Evolutionary conservation across 2,329 filamentous ascomycete genomes (phyloP).

Genomic region (Clonostachys byssicola): DNA sequence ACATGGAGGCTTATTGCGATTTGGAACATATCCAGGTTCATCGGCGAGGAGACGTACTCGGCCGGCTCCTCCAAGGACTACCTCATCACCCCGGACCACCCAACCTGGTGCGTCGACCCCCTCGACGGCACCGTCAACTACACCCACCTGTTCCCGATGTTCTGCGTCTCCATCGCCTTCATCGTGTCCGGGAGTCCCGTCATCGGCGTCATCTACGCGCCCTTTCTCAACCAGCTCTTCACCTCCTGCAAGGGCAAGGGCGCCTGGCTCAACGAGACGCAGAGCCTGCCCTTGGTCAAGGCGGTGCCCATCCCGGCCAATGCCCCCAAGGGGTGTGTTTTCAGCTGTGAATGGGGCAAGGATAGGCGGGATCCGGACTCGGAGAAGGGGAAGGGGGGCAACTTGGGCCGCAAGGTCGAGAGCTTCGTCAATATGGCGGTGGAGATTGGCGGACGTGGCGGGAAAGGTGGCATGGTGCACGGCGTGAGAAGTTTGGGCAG

Average conservation of each 20-base stretch:
- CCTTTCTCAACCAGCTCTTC: slow-evolving; percentile 66
- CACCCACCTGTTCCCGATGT: slow-evolving; percentile 77
- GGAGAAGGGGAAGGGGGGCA: slow-evolving; percentile 42
- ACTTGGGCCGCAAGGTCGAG: slow-evolving; percentile 67
- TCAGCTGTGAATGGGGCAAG: slow-evolving; percentile 78
- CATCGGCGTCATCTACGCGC: slow-evolving; percentile 70
- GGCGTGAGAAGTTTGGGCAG: slow-evolving; percentile 67
- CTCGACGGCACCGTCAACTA: slow-evolving; percentile 80
- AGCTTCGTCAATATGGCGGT: slow-evolving; percentile 73
- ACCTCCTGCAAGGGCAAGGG: slow-evolving; percentile 62
- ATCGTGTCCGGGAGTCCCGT: slow-evolving; percentile 54
- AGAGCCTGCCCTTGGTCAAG: slow-evolving; percentile 57
- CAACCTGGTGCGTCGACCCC: slow-evolving; percentile 76
- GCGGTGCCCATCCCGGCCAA: slow-evolving; percentile 51
- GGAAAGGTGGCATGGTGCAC: slow-evolving; percentile 76
- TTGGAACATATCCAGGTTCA: slow-evolving; percentile 47
- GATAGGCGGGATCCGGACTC: slow-evolving; percentile 58
- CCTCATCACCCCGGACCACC: slow-evolving; percentile 50
- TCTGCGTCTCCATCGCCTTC: slow-evolving; percentile 74
- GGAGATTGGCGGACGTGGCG: slow-evolving; percentile 56
- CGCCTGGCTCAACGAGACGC: slow-evolving; percentile 65
- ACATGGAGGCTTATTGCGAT: not conserved
- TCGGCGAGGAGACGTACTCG: slow-evolving; percentile 75
- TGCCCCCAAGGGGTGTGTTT: slow-evolving; percentile 66
- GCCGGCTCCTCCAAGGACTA: slow-evolving; percentile 64